Percentiles rank a stretch among this genome's conserved stretches.
Conservation (phyloP, 2,329 filamentous ascomycete genomes). For the Didymella pomorum region DNA sequence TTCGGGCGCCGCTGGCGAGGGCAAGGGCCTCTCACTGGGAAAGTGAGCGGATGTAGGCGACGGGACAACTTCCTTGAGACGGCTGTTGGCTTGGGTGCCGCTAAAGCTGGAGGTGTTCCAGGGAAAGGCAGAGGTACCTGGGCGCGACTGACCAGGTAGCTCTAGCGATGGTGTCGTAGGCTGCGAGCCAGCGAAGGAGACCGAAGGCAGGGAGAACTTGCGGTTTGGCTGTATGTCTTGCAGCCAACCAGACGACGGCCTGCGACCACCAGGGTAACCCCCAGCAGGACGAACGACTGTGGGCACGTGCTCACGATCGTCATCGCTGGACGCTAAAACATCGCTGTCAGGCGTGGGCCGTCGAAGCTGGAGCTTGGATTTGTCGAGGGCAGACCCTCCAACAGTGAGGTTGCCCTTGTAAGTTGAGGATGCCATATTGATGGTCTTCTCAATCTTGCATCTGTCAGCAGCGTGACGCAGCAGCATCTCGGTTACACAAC, state of each 20-base stretch:
- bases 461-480: neutral
- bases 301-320: constrained; percentile 72
- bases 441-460: neutral
- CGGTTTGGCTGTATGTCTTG: constrained; percentile 76
- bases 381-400: constrained; percentile 61
- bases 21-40: constrained; percentile 33
- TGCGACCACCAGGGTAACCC: constrained; percentile 37
- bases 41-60: constrained; percentile 45
- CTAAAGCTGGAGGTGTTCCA: constrained; percentile 53
- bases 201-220: constrained; percentile 75
- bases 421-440: constrained; percentile 37
- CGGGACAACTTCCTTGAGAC: constrained; percentile 44
- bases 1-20: constrained; percentile 46
- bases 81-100: constrained; percentile 31
- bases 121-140: constrained; percentile 54
- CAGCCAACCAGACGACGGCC: constrained; percentile 67
- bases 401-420: constrained; percentile 44
- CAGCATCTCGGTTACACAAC: neutral
- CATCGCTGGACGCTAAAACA: constrained; percentile 90
- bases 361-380: constrained; percentile 72
- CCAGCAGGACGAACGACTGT: constrained; percentile 32
- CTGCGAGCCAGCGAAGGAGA: constrained; percentile 79
- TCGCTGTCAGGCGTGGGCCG: constrained; percentile 94
- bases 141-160: constrained; percentile 52
- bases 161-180: constrained; percentile 81